Evolutionary conservation across 2,329 filamentous ascomycete species (phyloP), one percentile per base, ranked within the genome.

Genomic region (Scytalidium lignicola): DNA sequence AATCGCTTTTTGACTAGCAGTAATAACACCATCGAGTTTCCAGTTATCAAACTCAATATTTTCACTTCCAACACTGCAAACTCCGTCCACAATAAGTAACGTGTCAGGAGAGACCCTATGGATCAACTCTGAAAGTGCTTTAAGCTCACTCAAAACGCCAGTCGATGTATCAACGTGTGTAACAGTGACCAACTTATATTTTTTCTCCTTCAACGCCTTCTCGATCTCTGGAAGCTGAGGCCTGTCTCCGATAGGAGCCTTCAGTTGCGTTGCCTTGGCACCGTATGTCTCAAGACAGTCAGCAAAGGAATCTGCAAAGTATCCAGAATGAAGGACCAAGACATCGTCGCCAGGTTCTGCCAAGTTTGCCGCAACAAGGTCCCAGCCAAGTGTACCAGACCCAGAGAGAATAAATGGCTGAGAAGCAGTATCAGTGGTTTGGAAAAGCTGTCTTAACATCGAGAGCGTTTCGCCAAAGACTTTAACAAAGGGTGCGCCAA

Each of bases 101-200:
- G 93, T 99, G 46, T 96, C 85, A 0, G 93, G 93, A 54, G 90
- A 95, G 55, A 96, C 88, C 47, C 80, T 79, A 67, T 87, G 87
- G 46, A 97, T 88, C 44, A 95, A 74, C 64, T 91, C 87, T 28
- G 90, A 83, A 50, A 99, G 74, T 50, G 83, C 75, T 75, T 95
- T 86, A 62, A 97, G 81, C 68, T 97, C 91, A 64, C 88, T 95
- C 44, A 99, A 75, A 21, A 99, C 93, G 58, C 93, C 93, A 32
- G 93, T 99, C 3, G 91, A 96, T 20, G 93, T 99, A 66, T 99
- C 93, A 54, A 96, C 92, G 68, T 99, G 93, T 10, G 93, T 99
- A 56, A 97, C 86, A 40, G 92, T 97, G 62, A 99, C 72, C 54
- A 92, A 69, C 79, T 97, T 97, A 79, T 95, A 97, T 64, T 88